Evolutionary conservation across 352 stramenopile genomes (phyloP).

Genomic region (Globisporangium solare): DNA sequence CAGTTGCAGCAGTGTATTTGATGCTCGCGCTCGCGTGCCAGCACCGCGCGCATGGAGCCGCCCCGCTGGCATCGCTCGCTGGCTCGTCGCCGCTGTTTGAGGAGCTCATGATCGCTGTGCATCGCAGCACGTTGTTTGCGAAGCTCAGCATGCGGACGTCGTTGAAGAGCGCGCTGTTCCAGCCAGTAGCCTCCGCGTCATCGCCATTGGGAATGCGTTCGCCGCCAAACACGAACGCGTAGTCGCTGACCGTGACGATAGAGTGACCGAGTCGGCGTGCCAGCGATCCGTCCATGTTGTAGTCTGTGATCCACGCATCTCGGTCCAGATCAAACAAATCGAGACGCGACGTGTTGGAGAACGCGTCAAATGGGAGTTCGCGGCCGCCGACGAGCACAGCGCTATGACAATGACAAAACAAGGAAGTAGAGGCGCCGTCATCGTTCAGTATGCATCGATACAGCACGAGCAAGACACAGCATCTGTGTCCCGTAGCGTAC

Average conservation of each 20-base stretch:
- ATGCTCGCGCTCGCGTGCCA: constrained; percentile 41
- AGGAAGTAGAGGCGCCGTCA: not conserved
- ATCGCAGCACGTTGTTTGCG: constrained; percentile 33
- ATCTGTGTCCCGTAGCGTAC: constrained; percentile 17
- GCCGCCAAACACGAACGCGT: constrained; percentile 55
- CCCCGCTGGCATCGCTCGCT: constrained; percentile 9
- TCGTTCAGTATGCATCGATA: too few relatives aligned
- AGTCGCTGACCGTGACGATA: constrained; percentile 30
- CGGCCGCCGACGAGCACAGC: constrained; percentile 54
- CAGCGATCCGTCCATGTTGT: constrained; percentile 53
- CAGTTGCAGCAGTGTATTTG: constrained; percentile 13
- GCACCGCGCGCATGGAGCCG: constrained; percentile 19
- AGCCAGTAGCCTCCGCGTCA: not conserved
- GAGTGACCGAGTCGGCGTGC: constrained; percentile 50
- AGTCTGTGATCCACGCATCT: constrained; percentile 45
- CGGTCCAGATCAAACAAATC: constrained; percentile 57
- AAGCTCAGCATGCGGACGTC: constrained; percentile 45
- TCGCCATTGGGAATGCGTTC: constrained; percentile 22
- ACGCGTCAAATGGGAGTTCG: constrained; percentile 28
- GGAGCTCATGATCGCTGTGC: constrained; percentile 16
- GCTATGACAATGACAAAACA: constrained; percentile 19
- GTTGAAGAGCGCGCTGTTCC: constrained; percentile 14
- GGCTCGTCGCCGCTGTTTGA: constrained; percentile 3
- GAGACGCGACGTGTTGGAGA: constrained; percentile 24
- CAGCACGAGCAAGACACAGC: too few relatives aligned